phyloP scores from a whole-genome alignment of 2,329 filamentous ascomycete genomes.

The Colletotrichum falcatum region DNA sequence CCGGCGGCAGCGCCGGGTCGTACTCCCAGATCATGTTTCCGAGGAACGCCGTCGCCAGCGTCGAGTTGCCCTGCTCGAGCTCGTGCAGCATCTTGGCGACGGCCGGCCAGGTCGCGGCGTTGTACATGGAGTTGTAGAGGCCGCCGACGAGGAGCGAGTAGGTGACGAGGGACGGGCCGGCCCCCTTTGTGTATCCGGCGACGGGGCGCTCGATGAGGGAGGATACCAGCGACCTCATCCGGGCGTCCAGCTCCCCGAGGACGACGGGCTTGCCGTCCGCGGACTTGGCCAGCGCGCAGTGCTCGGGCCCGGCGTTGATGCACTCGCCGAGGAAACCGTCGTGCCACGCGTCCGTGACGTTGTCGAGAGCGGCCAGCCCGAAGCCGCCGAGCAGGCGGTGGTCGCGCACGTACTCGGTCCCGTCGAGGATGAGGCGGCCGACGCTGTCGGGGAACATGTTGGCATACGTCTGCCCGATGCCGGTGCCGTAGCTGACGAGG shows the following conservation, averaged over 20 bases:
- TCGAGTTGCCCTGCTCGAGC: conserved; percentile 59
- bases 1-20: conserved; percentile 52
- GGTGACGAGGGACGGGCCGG: conserved; percentile 59
- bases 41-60: conserved; percentile 54
- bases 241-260: conserved; percentile 51
- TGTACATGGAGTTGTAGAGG: conserved; percentile 59
- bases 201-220: conserved; percentile 55
- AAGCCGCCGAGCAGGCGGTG: conserved; percentile 60
- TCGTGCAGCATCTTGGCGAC: conserved; percentile 56
- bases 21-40: conserved; percentile 56
- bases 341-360: conserved; percentile 61
- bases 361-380: conserved; percentile 61
- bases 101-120: conserved; percentile 56
- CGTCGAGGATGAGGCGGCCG: conserved; percentile 62
- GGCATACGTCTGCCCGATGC: conserved; percentile 64
- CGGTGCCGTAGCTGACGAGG: conserved; percentile 64
- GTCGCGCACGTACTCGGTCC: conserved; percentile 60
- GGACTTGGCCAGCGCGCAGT: conserved; percentile 58
- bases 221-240: conserved; percentile 54
- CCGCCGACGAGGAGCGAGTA: conserved; percentile 56
- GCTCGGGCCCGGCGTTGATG: conserved; percentile 58
- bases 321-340: conserved; percentile 65
- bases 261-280: conserved; percentile 48
- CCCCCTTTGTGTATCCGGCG: conserved; percentile 52
- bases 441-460: conserved; percentile 63